Conservation (phyloP, 352 stramenopile genomes). For the Pythium rhizo-oryzae region DNA sequence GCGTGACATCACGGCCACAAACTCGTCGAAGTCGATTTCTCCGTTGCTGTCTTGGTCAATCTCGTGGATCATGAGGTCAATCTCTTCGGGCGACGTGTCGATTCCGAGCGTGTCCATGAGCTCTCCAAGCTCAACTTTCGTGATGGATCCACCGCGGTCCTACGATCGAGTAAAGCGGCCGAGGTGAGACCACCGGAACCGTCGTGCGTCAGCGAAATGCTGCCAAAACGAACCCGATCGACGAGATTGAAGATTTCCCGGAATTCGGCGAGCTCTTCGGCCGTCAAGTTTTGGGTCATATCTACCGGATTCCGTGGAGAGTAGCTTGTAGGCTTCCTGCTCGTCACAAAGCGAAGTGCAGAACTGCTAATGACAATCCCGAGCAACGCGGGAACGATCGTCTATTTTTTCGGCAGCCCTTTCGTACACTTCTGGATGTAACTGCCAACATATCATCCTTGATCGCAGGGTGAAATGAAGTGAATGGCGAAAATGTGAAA, state of each 20-base stretch:
- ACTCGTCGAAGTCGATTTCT: conserved; percentile 96
- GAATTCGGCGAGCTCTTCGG: conserved; percentile 91
- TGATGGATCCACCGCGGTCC: conserved; percentile 93
- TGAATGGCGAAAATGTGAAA: too few relatives aligned
- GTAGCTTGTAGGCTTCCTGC: too few relatives aligned
- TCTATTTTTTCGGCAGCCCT: too few relatives aligned
- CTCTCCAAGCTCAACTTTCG: conserved; percentile 93
- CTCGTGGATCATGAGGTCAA: conserved; percentile 95
- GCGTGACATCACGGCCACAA: conserved; percentile 94
- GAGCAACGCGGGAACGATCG: too few relatives aligned
- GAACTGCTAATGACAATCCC: too few relatives aligned
- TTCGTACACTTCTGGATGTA: too few relatives aligned
- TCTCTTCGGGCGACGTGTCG: conserved; percentile 92
- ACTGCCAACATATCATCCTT: too few relatives aligned
- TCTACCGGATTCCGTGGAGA: too few relatives aligned
- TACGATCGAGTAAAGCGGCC: conserved; percentile 12
- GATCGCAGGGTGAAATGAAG: too few relatives aligned
- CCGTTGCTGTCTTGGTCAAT: conserved; percentile 95
- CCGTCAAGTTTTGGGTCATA: conserved; percentile 68
- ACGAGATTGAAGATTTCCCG: conserved; percentile 96
- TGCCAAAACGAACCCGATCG: conserved; percentile 59
- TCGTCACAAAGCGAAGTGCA: too few relatives aligned
- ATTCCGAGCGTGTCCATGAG: conserved; percentile 95
- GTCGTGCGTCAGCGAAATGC: too few relatives aligned
- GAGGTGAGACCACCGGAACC: too few relatives aligned